Conservation (phyloP, 2,329 filamentous ascomycete species). For the Leptographium galeiforme region DNA sequence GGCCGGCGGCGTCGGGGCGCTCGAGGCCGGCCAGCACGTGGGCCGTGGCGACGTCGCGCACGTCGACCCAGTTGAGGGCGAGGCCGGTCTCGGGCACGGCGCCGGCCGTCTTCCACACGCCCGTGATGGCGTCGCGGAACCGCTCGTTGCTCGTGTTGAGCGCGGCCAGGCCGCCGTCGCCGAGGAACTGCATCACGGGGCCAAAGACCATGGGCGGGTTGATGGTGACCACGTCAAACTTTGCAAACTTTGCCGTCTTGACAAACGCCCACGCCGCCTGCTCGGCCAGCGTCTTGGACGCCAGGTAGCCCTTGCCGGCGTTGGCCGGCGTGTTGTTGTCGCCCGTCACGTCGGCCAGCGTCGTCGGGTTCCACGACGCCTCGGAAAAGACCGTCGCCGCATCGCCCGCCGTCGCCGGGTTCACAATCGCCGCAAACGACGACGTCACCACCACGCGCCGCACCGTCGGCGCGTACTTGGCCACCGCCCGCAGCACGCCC, state of each 20-base stretch:
- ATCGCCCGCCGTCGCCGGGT: constrained; percentile 23
- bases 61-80: constrained; percentile 38
- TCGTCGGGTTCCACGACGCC: constrained; percentile 35
- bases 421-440: constrained; percentile 39
- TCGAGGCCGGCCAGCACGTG: constrained; percentile 38
- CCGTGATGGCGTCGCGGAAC: constrained; percentile 29
- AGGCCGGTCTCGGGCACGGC: constrained; percentile 27
- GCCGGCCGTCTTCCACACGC: constrained; percentile 28
- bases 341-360: constrained; percentile 24
- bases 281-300: constrained; percentile 40
- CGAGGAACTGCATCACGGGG: constrained; percentile 34
- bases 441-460: constrained; percentile 56
- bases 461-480: constrained; percentile 42
- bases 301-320: constrained; percentile 30
- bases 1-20: constrained; percentile 30
- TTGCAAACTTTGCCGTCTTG: constrained; percentile 25
- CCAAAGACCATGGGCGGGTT: constrained; percentile 43
- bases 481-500: constrained; percentile 58
- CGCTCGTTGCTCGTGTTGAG: constrained; percentile 22
- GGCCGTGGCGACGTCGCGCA: constrained; percentile 39
- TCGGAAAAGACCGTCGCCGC: constrained; percentile 25
- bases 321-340: constrained; percentile 9
- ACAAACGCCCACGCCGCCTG: constrained; percentile 39
- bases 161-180: constrained; percentile 23
- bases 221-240: constrained; percentile 38